A percentile compares a stretch with the other conserved stretches of the same genome.
Evolutionary conservation across 331 rosid species (phyloP).

Genomic region (Spiraea crenata): DNA sequence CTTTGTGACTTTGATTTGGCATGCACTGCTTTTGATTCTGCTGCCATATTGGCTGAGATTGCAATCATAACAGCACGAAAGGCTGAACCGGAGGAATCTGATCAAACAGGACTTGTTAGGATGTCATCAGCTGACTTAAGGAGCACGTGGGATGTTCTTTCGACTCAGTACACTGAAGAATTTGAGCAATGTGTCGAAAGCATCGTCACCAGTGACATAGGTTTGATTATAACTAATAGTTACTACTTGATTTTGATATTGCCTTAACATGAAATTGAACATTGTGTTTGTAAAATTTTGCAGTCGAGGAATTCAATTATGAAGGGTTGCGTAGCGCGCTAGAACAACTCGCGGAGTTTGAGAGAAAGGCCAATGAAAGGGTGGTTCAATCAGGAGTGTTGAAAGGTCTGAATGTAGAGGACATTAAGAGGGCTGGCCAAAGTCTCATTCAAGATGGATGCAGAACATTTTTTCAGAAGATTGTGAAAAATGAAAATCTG

Average conservation of each 20-base stretch:
- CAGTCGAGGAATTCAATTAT: conserved; percentile 11
- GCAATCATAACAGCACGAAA: conserved; percentile 15
- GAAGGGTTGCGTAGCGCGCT: conserved; percentile 17
- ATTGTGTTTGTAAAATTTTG: not conserved
- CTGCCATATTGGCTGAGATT: conserved; percentile 27
- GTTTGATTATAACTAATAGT: conserved; percentile 1
- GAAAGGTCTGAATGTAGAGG: conserved; percentile 9
- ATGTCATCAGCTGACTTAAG: conserved; percentile 13
- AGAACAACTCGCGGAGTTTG: conserved; percentile 19
- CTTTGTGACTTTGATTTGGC: conserved; percentile 37
- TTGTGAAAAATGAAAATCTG: conserved; percentile 18
- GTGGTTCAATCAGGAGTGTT: conserved; percentile 22
- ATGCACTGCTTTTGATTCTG: conserved; percentile 27
- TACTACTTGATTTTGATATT: not conserved
- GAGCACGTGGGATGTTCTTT: conserved; percentile 20
- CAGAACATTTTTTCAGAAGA: conserved; percentile 19
- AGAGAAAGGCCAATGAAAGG: conserved; percentile 24
- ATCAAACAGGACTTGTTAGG: conserved; percentile 1
- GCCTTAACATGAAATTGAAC: not conserved
- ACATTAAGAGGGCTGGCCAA: conserved; percentile 25
- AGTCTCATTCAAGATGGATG: conserved; percentile 26
- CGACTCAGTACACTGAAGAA: conserved; percentile 23
- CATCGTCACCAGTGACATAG: conserved; percentile 5
- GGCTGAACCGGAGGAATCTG: conserved; percentile 15
- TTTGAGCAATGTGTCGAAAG: conserved; percentile 14